A percentile compares a stretch with the other conserved stretches of the same genome.
These are phyloP conservation scores for Fusarium hostae DNA, from an alignment of 2,329 filamentous ascomycete genomes.

Conservation along the genomic window DNA sequence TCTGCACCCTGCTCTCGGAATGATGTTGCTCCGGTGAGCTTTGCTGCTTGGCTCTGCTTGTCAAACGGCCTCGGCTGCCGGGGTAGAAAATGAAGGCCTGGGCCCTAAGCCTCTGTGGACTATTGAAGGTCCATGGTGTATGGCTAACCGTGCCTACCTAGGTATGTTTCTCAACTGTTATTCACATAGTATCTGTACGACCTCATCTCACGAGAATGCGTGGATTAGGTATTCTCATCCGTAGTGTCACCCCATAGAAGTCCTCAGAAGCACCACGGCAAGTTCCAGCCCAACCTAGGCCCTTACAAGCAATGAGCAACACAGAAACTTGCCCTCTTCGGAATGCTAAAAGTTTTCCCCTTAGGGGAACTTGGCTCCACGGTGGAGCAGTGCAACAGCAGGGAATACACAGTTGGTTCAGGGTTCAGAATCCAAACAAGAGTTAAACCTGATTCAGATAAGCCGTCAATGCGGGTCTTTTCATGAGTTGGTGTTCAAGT, in stretches of 20 bases:
- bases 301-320: neutral
- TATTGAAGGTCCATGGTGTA: conserved; percentile 4
- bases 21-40: conserved; percentile 13
- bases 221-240: neutral
- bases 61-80: conserved; percentile 2
- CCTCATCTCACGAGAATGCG: conserved; percentile 1
- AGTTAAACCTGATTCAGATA: conserved; percentile 21
- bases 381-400: conserved; percentile 26
- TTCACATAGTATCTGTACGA: neutral
- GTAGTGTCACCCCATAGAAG: conserved; percentile 23
- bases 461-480: neutral
- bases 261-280: neutral
- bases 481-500: neutral
- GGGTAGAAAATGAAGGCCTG: conserved; percentile 1
- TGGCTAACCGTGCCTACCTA: neutral
- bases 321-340: neutral
- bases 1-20: conserved; percentile 12
- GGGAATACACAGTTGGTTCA: conserved; percentile 21
- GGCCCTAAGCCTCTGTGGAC: conserved; percentile 12
- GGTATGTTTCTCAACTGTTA: neutral
- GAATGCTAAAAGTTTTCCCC: neutral
- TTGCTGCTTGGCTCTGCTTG: neutral
- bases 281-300: conserved; percentile 24
- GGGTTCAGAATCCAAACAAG: conserved; percentile 1
- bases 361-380: conserved; percentile 21